Base-by-base conservation (phyloP, 2,329 filamentous ascomycete species). In the Phialemoniopsis sp. region DNA sequence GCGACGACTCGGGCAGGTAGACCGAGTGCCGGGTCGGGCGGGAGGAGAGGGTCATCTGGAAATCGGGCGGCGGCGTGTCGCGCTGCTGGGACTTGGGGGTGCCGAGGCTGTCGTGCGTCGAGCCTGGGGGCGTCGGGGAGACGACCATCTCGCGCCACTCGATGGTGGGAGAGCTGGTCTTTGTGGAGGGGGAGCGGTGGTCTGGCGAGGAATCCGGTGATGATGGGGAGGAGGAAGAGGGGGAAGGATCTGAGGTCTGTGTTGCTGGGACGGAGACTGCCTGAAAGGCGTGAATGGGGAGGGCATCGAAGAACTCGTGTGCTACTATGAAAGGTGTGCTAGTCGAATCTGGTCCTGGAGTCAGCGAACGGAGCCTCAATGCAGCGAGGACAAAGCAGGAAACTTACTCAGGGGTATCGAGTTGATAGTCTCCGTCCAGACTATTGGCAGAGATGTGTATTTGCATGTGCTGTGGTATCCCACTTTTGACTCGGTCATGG, bases 241-340 rank as follows among this genome's bases (percentile, higher is more conserved):
- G 13, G 66, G 59, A 46, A 67, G 67, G 33, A 73, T 31, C 18
- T 14, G 34, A 60, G 12, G 35, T 10, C 33, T 44, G 32, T 40
- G 45, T 28, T 40, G 45, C 18, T 39, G 50, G 57, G 28, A 69
- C 60, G 6, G 63, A 58, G 37, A 91, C 74, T 13, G 87, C 85
- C 61, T 97, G 85, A 59, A 98, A 98, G 44, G 88, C 83, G 60
- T 98, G 90, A 51, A 98, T 96, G 28, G 93, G 93, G 1, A 98
- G 81, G 3, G 93, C 93, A 52, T 98, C 93, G 66, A 98, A 98
- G 72, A 98, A 97, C 59, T 98, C 93, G 60, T 98, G 93, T 5
- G 93, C 93, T 36, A 97, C 79, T 44, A 98, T 95, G 61, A 97
- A 94, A 1, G 93, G 91, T 16, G 82, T 87, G 56, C 85, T 87